Evolutionary conservation across 164 flowering plant genomes (phyloP), one percentile per base, ranked within the genome.

Genomic region (Chimonanthus praecox): DNA sequence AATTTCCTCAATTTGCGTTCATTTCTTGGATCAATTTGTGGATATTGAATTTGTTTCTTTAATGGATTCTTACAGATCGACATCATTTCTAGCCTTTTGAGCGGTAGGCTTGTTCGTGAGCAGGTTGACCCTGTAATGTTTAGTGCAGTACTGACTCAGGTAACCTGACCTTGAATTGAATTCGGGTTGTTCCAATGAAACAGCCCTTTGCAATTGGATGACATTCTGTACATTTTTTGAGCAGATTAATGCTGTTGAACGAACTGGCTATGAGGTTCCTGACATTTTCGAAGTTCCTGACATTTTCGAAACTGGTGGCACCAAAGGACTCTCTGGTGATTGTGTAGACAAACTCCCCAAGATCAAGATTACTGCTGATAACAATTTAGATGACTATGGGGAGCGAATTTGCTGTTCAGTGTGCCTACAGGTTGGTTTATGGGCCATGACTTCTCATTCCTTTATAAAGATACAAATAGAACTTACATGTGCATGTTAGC

Each of bases 71-170:
- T 46, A 51, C 80, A 91, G 98, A 83, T 91, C 74, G 97, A 94
- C 81, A 93, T 91, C 18, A 84, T 94, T 75, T 88, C 84, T 13
- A 90, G 92, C 84, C 97, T 94, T 66, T 71, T 94, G 20, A 92
- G 92, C 75, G 98, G 98, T 69, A 84, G 95, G 75, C 88, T 94
- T 71, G 97, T 94, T 3, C 89, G 94, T 43, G 98, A 92, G 74
- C 86, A 87, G 49, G 89, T 94, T 11, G 97, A 93, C 50, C 98
- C 98, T 1, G 97, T 92, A 20, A 87, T 94, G 92, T 78, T 92
- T n/a, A 92, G 92, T 84, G 97, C 97, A 58, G 95, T 91, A 2
- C 94, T 90, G 75, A 88, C 94, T 82, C 98, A 94, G 94, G 98
- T 92, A 87, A 10, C 6, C 60, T 5, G 9, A 18, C 45, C 7